Evolutionary conservation across 805 yeast genomes (phyloP), one percentile per base, ranked within the genome.

Genomic region (Sugiyamaella lignohabitans): DNA sequence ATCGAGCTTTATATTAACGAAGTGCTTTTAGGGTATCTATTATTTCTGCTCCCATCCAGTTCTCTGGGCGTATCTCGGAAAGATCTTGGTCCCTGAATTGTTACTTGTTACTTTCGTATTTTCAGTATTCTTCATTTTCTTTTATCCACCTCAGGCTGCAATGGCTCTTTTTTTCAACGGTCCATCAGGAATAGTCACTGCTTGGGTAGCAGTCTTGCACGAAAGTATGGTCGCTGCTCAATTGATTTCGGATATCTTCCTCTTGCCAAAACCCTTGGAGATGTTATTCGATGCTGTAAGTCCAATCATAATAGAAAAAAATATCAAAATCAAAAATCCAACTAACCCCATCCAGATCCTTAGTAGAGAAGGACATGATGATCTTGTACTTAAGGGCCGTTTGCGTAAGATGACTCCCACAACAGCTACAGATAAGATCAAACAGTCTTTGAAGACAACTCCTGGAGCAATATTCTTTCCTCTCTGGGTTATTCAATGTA

Each of bases 261-360:
- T 76, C n/a, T 65, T 74, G 60, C 78, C 80, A 0, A 66, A 69
- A 4, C 72, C 79, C 4, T 71, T 75, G 53, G 67, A 65, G 38
- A 56, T 66, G 19, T 62, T 74, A 2, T 78, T 76, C 55, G 82
- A 77, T 54, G 63, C 74, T 1, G 74, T 73, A 40, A 38, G 55
- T 51, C 32, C 6, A 17, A 6, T 24, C 14, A 8, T n/a, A n/a
- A n/a, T n/a, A n/a, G n/a, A n/a, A n/a, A n/a, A n/a, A n/a, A n/a
- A n/a, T n/a, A n/a, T n/a, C n/a, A n/a, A n/a, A n/a, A n/a, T n/a
- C n/a, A n/a, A n/a, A n/a, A n/a, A n/a, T n/a, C n/a, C n/a, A n/a
- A n/a, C 40, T 4, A 18, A 10, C 38, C 43, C 46, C 16, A 24
- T 40, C 1, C 40, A 55, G 59, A 47, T 65, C 1, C 54, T 78